Evolutionary conservation across 352 stramenopile species (phyloP), one percentile per base, ranked within the genome.

Genomic region (Thalassiosira tumida): DNA sequence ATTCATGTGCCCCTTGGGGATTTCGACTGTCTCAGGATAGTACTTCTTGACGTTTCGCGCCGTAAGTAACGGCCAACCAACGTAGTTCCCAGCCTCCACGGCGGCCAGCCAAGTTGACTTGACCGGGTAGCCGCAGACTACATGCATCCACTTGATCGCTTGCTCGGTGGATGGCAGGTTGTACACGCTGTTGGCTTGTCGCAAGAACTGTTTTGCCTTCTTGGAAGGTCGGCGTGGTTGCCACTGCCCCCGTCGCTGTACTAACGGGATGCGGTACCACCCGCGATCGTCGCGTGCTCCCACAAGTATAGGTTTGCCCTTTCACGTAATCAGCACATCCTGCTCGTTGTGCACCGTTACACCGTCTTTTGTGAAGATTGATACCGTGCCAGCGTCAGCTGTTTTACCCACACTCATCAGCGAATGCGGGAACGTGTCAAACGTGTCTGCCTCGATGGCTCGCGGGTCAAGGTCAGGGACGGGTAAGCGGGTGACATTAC

Each of bases 281-380:
- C 85, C 85, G 26, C 54, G 43, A 0, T 91, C 69, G 41, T 91
- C 86, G 51, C 86, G 38, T 24, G 73, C 54, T 10, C 86, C 70
- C 3, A 91, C 31, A 0, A 91, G 40, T 6, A 91, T 78, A 10
- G 86, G 86, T 70, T 91, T 62, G 14, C 72, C 86, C n/a, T 87
- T 82, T 47, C 76, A 87, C 0, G 65, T 91, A 41, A 91, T 91
- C 3, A 87, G 54, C 2, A 91, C 65, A 50, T 86, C 69, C 0
- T 86, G 1, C 51, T 87, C 78, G n/a, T 80, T 77, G 38, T 79
- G 29, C 21, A 91, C 73, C 21, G 47, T 84, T 14, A 91, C 78
- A 1, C 59, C 86, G 24, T 83, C 78, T 14, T 87, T 87, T 6
- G 72, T 84, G 62, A 91, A 91, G 24, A 91, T 83, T 0, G 85